Evolutionary conservation across 2,329 filamentous ascomycete species (phyloP).

Genomic region (Aspergillus sp.): DNA sequence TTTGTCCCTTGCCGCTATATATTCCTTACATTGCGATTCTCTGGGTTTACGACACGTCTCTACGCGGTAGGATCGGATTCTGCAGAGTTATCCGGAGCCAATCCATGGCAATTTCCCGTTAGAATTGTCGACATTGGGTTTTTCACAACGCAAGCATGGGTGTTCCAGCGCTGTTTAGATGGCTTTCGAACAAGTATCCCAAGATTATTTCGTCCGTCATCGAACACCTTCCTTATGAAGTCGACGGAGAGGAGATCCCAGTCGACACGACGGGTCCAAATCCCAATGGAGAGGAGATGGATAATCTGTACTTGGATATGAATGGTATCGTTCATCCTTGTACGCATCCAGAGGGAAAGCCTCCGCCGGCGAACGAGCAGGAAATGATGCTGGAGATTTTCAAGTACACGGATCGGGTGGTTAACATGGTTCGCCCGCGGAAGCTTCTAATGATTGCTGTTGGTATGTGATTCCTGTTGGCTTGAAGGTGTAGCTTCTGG

Average conservation of each 20-base stretch:
- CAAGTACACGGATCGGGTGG: slow-evolving; percentile 95
- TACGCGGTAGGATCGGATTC: neutral
- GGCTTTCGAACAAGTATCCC: slow-evolving; percentile 93
- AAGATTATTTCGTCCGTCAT: slow-evolving; percentile 91
- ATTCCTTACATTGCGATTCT: neutral
- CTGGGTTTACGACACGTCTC: neutral
- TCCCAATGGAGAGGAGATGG: slow-evolving; percentile 94
- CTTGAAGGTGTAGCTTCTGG: neutral
- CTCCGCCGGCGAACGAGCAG: slow-evolving; percentile 85
- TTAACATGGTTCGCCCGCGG: slow-evolving; percentile 95
- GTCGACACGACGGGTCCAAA: slow-evolving; percentile 78
- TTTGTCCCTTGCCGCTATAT: neutral
- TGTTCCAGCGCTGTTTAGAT: slow-evolving; percentile 91
- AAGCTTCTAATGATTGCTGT: slow-evolving; percentile 97
- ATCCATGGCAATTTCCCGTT: neutral
- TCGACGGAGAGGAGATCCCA: slow-evolving; percentile 78
- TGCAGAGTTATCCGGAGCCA: neutral
- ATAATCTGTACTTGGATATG: slow-evolving; percentile 98
- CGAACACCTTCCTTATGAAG: slow-evolving; percentile 71
- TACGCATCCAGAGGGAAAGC: slow-evolving; percentile 89
- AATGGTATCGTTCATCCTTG: slow-evolving; percentile 99
- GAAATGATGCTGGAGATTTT: slow-evolving; percentile 99
- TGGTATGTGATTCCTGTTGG: slow-evolving; percentile 42
- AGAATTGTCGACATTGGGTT: neutral
- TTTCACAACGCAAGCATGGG: slow-evolving; percentile 54